Conservation (phyloP, 2,329 filamentous ascomycete species). For the Cladosporium phlei region DNA sequence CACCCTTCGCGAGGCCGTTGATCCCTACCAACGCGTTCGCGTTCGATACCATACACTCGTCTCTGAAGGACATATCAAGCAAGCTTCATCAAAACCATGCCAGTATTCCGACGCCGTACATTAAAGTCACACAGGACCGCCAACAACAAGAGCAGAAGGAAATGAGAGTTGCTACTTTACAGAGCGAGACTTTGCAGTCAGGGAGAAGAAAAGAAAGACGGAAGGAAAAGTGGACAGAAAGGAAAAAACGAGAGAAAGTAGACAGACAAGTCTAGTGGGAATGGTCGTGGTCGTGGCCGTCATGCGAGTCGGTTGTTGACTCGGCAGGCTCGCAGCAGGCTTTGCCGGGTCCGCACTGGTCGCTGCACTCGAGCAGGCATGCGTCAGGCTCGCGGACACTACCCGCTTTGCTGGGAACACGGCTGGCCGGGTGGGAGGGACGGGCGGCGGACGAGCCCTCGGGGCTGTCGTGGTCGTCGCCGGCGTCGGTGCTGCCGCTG, state of each 20-base stretch:
- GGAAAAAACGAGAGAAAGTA: not conserved
- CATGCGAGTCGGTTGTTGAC: constrained; percentile 13
- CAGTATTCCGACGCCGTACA: constrained; percentile 1
- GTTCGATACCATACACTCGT: too few relatives aligned
- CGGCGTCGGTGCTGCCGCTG: constrained; percentile 27
- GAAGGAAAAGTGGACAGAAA: not conserved
- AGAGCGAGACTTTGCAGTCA: not conserved
- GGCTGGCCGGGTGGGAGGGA: constrained; percentile 31
- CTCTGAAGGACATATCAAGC: too few relatives aligned
- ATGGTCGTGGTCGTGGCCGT: constrained; percentile 37
- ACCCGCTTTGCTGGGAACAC: constrained; percentile 29
- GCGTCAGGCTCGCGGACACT: constrained; percentile 30
- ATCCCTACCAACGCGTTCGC: too few relatives aligned
- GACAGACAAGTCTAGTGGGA: constrained; percentile 15
- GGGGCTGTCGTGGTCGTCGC: constrained; percentile 27
- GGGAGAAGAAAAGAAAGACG: too few relatives aligned
- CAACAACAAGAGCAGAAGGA: not conserved
- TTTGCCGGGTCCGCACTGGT: constrained; percentile 39
- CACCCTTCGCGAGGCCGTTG: too few relatives aligned
- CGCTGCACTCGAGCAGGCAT: constrained; percentile 42
- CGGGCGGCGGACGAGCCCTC: constrained; percentile 22
- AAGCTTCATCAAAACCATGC: too few relatives aligned
- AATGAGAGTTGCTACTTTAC: not conserved
- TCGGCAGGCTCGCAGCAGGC: constrained; percentile 37
- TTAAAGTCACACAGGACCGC: not conserved